Percentiles rank a stretch among this genome's conserved stretches.
phyloP scores from a whole-genome alignment of 345 rosid species.

The Pistacia atlantica region DNA sequence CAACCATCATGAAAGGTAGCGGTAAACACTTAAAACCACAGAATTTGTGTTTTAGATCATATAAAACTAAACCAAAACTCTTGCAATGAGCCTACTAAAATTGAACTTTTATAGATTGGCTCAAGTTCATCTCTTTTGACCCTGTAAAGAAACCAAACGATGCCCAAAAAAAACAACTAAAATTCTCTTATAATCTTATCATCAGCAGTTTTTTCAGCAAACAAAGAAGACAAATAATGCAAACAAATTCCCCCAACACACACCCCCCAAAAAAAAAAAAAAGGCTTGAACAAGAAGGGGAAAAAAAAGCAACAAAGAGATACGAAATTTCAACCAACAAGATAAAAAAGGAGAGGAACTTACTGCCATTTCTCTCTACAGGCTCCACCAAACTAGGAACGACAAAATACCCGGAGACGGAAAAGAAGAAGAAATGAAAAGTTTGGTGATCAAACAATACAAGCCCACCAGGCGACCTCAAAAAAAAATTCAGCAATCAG shows the following conservation, averaged over 20 bases:
- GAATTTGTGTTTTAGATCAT: neutral
- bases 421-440: neutral
- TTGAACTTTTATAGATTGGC: neutral
- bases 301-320: neutral
- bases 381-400: slow-evolving; percentile 15
- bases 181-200: neutral
- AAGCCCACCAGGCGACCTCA: neutral
- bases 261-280: neutral
- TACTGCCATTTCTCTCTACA: slow-evolving; percentile 55
- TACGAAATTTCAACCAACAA: neutral
- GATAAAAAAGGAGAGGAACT: slow-evolving; percentile 23
- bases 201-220: neutral
- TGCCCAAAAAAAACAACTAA: neutral
- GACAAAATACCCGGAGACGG: slow-evolving; percentile 1
- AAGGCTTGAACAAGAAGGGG: neutral
- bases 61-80: neutral
- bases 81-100: neutral
- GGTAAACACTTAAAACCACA: too few relatives aligned
- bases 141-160: neutral
- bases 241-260: neutral
- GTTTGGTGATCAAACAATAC: slow-evolving; percentile 12
- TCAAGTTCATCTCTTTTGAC: neutral
- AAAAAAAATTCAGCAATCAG: slow-evolving; percentile 4
- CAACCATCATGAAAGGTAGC: neutral
- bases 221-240: neutral